Conservation (phyloP, 768 basidiomycete genomes). For the Strobilomyces echinocephalus region DNA sequence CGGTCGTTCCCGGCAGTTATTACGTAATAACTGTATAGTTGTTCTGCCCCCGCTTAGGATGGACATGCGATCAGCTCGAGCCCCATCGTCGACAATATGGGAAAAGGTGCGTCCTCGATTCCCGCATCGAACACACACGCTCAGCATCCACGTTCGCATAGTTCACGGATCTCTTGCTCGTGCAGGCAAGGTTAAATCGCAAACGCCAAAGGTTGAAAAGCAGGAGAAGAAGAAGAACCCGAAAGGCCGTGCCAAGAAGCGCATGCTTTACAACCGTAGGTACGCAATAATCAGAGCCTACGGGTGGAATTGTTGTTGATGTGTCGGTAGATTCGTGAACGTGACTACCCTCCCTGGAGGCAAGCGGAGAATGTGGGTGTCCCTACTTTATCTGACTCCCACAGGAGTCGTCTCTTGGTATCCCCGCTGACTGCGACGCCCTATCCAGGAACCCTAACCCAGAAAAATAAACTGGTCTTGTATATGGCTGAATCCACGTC, state of each 20-base stretch:
- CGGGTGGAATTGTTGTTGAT: neutral
- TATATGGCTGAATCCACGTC: constrained; percentile 8
- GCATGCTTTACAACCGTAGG: constrained; percentile 90
- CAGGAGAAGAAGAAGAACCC: constrained; percentile 99
- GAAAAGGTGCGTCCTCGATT: constrained; percentile 51
- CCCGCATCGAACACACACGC: neutral
- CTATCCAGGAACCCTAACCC: constrained; percentile 27
- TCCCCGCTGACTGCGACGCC: constrained; percentile 2
- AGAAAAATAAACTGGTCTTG: constrained; percentile 19
- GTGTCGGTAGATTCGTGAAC: constrained; percentile 72
- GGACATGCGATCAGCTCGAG: constrained; percentile 26
- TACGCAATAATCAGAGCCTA: constrained; percentile 34
- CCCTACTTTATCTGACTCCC: constrained; percentile 40
- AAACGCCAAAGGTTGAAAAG: constrained; percentile 96
- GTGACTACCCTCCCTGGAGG: constrained; percentile 87
- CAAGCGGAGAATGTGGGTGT: constrained; percentile 92
- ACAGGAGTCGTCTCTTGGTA: constrained; percentile 76
- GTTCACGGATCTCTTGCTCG: constrained; percentile 99
- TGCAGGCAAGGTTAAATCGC: constrained; percentile 99
- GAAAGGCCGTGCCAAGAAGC: constrained; percentile 97
- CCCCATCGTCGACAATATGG: constrained; percentile 62
- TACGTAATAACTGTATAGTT: constrained; percentile 42
- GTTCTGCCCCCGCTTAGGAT: constrained; percentile 20
- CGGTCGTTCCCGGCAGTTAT: constrained; percentile 32
- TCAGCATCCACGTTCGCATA: constrained; percentile 23